Evolutionary conservation across 768 basidiomycete genomes (phyloP), one percentile per base, ranked within the genome.

Genomic region (Nidularia pulvinata): DNA sequence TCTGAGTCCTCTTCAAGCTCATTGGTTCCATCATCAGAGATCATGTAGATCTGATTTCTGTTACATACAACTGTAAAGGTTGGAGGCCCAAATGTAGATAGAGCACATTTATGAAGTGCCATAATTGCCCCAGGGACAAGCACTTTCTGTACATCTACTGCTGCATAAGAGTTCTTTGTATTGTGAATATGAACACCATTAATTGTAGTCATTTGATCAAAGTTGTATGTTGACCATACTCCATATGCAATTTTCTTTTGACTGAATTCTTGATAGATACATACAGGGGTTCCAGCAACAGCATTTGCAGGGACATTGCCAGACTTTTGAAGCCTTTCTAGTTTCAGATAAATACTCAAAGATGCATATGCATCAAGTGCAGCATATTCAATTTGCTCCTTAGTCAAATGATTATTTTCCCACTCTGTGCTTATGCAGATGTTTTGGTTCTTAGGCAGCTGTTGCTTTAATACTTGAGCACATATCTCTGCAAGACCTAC

Each of bases 401-500:
- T 39, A 10, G 37, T 39, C 37, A 39, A 39, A 47, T 47, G 11
- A 9, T 39, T 39, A 39, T 39, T 39, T 39, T 39, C 37, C 46
- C 46, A 47, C 25, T 47, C 46, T 10, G 37, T 39, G 37, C 37
- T 39, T 39, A 39, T n/a, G n/a, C n/a, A n/a, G 37, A 39, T 39
- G 9, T 9, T 39, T n/a, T 39, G 37, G 9, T 63, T 63, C n/a
- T 65, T 65, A 49, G 42, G 51, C 0, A 65, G 43, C 0, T 48
- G 47, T 45, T 52, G 53, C 0, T 55, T 43, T 3, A 74, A 61
- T 30, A 71, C 58, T 1, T 30, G 19, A 30, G 65, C 70, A 43
- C 55, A 62, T 1, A 73, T 57, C 48, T 74, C 70, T 1, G 64
- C 57, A 19, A 73, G 63, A n/a, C 69, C 50, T 32, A 56, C 51